phyloP scores from a whole-genome alignment of 163 green algal genomes.

The Volvox carteri region DNA sequence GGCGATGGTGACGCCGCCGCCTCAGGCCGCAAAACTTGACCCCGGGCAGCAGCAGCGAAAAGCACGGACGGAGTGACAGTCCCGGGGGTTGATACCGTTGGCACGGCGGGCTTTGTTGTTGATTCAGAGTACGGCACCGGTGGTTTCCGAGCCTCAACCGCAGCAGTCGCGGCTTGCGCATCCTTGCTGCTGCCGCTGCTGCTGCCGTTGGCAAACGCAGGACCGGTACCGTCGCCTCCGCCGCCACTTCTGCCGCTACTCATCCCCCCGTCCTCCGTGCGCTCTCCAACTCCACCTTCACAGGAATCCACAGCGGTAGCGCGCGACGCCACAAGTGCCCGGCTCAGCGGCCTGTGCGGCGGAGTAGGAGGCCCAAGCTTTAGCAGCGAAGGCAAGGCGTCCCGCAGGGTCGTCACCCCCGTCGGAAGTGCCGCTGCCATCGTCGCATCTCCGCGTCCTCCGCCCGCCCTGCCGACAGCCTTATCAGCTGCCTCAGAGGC shows the following conservation, averaged over 20 bases:
- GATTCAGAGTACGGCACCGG: neutral
- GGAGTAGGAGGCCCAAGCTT: neutral
- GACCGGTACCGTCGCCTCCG: neutral
- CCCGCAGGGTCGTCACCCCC: neutral
- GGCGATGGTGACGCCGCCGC: too few relatives aligned
- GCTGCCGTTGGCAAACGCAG: neutral
- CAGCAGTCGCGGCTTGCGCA: neutral
- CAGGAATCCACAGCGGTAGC: neutral
- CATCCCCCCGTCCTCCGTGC: neutral
- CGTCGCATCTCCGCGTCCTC: neutral
- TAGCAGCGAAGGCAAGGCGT: neutral
- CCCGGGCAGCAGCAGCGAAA: too few relatives aligned
- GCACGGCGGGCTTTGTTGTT: neutral
- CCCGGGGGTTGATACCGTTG: too few relatives aligned
- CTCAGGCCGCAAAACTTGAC: too few relatives aligned
- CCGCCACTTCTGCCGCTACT: neutral
- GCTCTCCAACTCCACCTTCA: neutral
- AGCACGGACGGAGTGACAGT: too few relatives aligned
- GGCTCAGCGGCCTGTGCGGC: neutral
- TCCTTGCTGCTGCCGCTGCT: neutral
- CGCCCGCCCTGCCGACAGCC: too few relatives aligned
- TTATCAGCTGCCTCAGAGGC: too few relatives aligned
- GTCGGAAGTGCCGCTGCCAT: neutral
- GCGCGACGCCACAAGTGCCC: neutral
- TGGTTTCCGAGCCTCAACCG: neutral